A percentile compares a stretch with the other conserved stretches of the same genome.
Conservation (phyloP, 345 rosid genomes). For the Lagerstroemia speciosa region DNA sequence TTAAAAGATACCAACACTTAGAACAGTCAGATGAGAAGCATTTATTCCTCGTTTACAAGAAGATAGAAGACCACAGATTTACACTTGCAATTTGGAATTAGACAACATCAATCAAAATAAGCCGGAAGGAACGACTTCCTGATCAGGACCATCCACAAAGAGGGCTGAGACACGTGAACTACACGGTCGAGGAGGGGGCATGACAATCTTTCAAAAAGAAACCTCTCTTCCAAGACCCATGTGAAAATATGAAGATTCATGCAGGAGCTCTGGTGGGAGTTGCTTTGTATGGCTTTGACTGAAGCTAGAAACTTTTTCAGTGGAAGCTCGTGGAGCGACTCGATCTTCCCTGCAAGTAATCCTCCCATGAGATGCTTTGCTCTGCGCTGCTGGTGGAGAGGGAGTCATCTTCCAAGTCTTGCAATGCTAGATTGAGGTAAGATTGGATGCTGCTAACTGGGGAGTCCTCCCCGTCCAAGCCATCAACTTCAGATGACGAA, state of each 20-base stretch:
- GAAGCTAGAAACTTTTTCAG: conserved; percentile 11
- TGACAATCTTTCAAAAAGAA: conserved; percentile 14
- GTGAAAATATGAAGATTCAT: too few relatives aligned
- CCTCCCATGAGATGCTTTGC: conserved; percentile 50
- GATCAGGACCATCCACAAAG: conserved; percentile 1
- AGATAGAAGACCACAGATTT: background rate
- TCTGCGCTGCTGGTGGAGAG: conserved; percentile 49
- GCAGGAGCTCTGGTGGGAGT: background rate
- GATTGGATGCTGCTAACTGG: conserved; percentile 57
- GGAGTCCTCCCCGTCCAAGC: conserved; percentile 32
- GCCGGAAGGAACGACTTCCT: background rate
- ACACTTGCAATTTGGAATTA: background rate
- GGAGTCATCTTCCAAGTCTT: conserved; percentile 70
- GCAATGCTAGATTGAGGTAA: conserved; percentile 74
- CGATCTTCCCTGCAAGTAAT: conserved; percentile 71
- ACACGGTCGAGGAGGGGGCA: conserved; percentile 35
- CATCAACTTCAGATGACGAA: conserved; percentile 34
- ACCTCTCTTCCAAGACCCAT: conserved; percentile 54
- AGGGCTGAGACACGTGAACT: background rate
- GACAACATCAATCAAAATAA: background rate
- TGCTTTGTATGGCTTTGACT: background rate
- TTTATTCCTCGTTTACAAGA: background rate
- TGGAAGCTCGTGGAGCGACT: conserved; percentile 74
- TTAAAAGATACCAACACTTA: background rate
- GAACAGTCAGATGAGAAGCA: too few relatives aligned